These are phyloP conservation scores for Pezizomycotina sp. DNA, from an alignment of 2,329 filamentous ascomycete genomes.

Conservation along the genomic window DNA sequence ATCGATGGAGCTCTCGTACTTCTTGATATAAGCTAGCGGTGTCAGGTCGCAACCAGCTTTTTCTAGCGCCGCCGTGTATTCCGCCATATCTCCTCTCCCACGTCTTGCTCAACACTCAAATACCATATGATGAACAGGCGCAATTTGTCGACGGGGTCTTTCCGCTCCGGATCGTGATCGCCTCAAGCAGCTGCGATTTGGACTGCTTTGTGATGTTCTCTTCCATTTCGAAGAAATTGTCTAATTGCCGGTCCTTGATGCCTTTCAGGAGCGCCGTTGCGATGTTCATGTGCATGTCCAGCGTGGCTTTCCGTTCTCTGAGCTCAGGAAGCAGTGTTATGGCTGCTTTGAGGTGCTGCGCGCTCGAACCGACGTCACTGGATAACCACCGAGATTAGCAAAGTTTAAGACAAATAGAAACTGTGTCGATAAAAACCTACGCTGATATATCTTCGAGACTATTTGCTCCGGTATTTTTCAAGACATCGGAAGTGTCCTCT, in stretches of 20 bases:
- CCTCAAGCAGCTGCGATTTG: constrained; percentile 72
- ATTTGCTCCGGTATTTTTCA: constrained; percentile 82
- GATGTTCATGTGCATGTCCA: constrained; percentile 99
- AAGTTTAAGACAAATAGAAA: constrained; percentile 9
- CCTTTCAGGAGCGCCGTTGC: constrained; percentile 61
- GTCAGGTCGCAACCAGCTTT: constrained; percentile 59
- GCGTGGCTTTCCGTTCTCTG: constrained; percentile 72
- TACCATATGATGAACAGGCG: constrained; percentile 87
- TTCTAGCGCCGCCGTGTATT: constrained; percentile 70
- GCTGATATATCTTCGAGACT: constrained; percentile 69
- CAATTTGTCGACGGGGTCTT: constrained; percentile 73
- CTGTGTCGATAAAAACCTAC: constrained; percentile 7
- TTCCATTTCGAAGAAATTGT: constrained; percentile 91
- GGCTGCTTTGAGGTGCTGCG: constrained; percentile 86
- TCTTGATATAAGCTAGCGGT: constrained; percentile 69
- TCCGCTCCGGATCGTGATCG: constrained; percentile 66
- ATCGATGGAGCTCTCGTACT: constrained; percentile 39
- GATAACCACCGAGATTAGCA: constrained; percentile 28
- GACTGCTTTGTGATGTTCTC: constrained; percentile 84
- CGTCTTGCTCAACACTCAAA: constrained; percentile 76
- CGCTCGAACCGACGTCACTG: constrained; percentile 73
- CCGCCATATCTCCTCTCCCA: constrained; percentile 64
- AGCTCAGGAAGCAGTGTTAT: constrained; percentile 86
- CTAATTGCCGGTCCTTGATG: constrained; percentile 86
- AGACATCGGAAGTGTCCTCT: constrained; percentile 85